phyloP scores from a whole-genome alignment of 768 basidiomycete species.

The Nidula microcarpa region DNA sequence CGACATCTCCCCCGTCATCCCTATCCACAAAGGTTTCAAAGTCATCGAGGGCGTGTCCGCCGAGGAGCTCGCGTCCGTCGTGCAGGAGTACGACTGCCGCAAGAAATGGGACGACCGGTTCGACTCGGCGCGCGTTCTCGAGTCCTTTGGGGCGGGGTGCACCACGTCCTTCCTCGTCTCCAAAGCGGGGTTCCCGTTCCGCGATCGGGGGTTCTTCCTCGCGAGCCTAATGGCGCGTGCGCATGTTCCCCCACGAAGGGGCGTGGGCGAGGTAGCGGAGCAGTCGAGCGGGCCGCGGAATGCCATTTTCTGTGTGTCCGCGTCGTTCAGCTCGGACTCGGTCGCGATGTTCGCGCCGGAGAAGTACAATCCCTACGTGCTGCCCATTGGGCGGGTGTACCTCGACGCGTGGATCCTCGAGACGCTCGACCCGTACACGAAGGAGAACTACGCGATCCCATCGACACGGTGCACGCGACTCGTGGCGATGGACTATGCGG shows the following conservation, averaged over 20 bases:
- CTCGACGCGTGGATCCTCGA: slow-evolving; percentile 96
- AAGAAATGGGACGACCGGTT: slow-evolving; percentile 87
- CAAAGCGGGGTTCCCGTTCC: slow-evolving; percentile 86
- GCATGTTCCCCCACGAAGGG: slow-evolving; percentile 36
- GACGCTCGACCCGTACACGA: slow-evolving; percentile 93
- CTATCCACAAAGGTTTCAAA: slow-evolving; percentile 84
- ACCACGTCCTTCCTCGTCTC: slow-evolving; percentile 69
- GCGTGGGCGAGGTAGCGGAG: slow-evolving; percentile 35
- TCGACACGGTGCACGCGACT: slow-evolving; percentile 86
- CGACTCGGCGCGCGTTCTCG: slow-evolving; percentile 63
- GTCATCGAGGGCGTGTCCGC: slow-evolving; percentile 93
- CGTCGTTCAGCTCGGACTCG: slow-evolving; percentile 75
- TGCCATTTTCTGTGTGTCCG: slow-evolving; percentile 78
- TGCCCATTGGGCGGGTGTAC: slow-evolving; percentile 79
- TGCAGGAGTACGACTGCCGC: slow-evolving; percentile 67
- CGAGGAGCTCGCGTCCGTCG: slow-evolving; percentile 79
- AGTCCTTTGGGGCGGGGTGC: slow-evolving; percentile 75
- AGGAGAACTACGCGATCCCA: slow-evolving; percentile 91
- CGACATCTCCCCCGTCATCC: slow-evolving; percentile 75
- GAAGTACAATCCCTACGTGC: slow-evolving; percentile 73
- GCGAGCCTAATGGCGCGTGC: slow-evolving; percentile 73
- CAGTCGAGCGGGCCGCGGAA: slow-evolving; percentile 41
- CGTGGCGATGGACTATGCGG: slow-evolving; percentile 83
- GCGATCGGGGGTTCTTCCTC: slow-evolving; percentile 83
- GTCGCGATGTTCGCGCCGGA: slow-evolving; percentile 48